Base-by-base conservation (phyloP, 2,329 filamentous ascomycete genomes). In the Epichloe gansuensis region DNA sequence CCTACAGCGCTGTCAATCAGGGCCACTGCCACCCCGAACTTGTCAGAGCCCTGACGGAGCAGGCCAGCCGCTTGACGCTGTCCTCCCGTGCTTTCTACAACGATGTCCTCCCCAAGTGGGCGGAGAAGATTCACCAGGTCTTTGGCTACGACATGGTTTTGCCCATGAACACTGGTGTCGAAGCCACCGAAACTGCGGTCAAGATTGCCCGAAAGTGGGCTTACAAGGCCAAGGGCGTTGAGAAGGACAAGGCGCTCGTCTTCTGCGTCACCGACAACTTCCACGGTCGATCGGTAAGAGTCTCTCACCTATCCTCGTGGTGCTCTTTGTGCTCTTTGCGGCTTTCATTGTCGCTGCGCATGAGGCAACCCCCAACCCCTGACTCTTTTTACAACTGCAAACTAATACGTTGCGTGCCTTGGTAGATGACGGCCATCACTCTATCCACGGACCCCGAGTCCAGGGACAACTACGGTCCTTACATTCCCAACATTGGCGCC, bases 131-230 rank as follows among this genome's bases (percentile, higher is more conserved):
- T 57, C 90, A 87, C 60, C 72, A 81, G 59, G 84, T 87, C 66
- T 95, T 96, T 67, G 89, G 89, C 56, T 97, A 94, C 67, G 91
- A 97, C 70, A 96, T 96, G 91, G 89, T 95, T 36, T 72, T 97
- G 68, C 91, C 91, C 58, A 96, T 97, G 90, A 96, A 96, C 75
- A 97, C 91, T 2, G 91, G 91, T 54, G 91, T 91, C 23, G 91
- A 97, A 72, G 91, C 91, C 8, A 89, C 95, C 38, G 91, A 97
- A 77, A 96, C 91, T 0, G 90, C 86, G 12, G 83, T 97, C 72
- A 97, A 97, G 77, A 83, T 97, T 70, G 91, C 91, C 54, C 80
- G 91, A 59, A 97, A 97, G 72, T 97, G 91, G 91, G 90, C 89
- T 5, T 96, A 96, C 77, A 96, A 95, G 73, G 82, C 87, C 66